A percentile compares a stretch with the other conserved stretches of the same genome.
Evolutionary conservation across 805 yeast genomes (phyloP).

Genomic region (Ogataea henricii): DNA sequence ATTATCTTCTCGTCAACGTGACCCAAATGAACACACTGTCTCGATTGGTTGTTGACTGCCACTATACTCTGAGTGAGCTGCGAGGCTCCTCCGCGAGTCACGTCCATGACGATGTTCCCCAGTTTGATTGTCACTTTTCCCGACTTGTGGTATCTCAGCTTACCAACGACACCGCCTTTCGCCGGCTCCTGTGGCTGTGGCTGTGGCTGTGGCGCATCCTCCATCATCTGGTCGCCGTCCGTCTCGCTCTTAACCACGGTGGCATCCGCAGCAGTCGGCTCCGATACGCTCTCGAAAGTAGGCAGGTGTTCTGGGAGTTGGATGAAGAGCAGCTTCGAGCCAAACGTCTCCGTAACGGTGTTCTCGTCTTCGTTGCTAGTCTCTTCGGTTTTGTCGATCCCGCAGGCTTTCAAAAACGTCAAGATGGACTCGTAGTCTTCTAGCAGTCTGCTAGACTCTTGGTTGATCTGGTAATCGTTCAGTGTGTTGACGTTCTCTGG

Average conservation of each 20-base stretch:
- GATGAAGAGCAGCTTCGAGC: constrained; percentile 24
- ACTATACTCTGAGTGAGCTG: constrained; percentile 75
- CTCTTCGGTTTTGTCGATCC: constrained; percentile 13
- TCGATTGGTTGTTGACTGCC: constrained; percentile 39
- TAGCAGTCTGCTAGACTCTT: constrained; percentile 37
- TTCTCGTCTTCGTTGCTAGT: constrained; percentile 6
- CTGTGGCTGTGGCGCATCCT: background rate
- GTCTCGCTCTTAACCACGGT: constrained; percentile 13
- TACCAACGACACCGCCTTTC: constrained; percentile 64
- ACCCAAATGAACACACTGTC: constrained; percentile 53
- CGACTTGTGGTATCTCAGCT: constrained; percentile 74
- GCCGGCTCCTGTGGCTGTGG: background rate
- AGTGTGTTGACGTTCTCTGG: constrained; percentile 19
- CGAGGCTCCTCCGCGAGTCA: constrained; percentile 69
- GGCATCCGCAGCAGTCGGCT: background rate
- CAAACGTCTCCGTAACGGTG: background rate
- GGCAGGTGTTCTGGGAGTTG: constrained; percentile 36
- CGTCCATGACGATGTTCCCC: constrained; percentile 69
- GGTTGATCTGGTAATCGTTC: constrained; percentile 35
- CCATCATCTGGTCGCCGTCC: constrained; percentile 2
- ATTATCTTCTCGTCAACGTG: constrained; percentile 57
- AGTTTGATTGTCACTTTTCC: constrained; percentile 77
- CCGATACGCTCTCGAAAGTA: constrained; percentile 12
- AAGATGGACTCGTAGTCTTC: constrained; percentile 43
- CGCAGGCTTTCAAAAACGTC: constrained; percentile 19